Evolutionary conservation across 2,329 filamentous ascomycete species (phyloP), one percentile per base, ranked within the genome.

Genomic region (Sporothrix dimorphospora): DNA sequence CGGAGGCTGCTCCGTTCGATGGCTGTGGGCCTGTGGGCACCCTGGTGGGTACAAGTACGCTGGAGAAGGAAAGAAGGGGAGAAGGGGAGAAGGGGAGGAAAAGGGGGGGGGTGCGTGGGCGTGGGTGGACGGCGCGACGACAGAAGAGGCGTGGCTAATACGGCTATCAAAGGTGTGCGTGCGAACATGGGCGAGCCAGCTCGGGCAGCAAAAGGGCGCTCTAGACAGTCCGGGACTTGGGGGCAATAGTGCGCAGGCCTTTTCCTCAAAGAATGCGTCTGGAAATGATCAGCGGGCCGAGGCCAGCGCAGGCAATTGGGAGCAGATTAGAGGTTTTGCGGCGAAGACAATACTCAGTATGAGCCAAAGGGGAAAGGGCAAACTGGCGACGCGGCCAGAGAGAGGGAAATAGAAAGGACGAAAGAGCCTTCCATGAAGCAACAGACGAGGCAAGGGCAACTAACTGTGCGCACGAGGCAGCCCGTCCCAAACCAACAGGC

Each of bases 271-370:
- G n/a, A 69, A 40, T 59, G 68, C 9, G 27, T 47, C 53, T 61
- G 53, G 53, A 70, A 49, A 70, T 61, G 68, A 61, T 49, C 68
- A 49, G 40, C 53, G 53, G 38, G 67, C 47, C 51, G 40, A 38
- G 24, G 51, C 38, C 21, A 3, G n/a, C 9, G 49, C 34, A 16
- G 47, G 30, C 45, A 6, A n/a, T 38, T 59, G 59, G n/a, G 16
- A 12, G 38, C 21, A 45, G 11, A 45, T 38, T 59, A 12, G 16
- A 4, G 5, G n/a, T 57, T 34, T 12, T 27, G 49, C 12, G 27
- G 53, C 27, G 8, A 21, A 19, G 30, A 19, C 47, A 12, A 30
- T n/a, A n/a, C n/a, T n/a, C 57, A 61, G 40, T 40, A 40, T 40
- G 9, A 34, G 57, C 34, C 11, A 63, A 42, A 63, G 49, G 34